Evolutionary conservation across 345 rosid genomes (phyloP).

Genomic region (Geranium rotundifolium): DNA sequence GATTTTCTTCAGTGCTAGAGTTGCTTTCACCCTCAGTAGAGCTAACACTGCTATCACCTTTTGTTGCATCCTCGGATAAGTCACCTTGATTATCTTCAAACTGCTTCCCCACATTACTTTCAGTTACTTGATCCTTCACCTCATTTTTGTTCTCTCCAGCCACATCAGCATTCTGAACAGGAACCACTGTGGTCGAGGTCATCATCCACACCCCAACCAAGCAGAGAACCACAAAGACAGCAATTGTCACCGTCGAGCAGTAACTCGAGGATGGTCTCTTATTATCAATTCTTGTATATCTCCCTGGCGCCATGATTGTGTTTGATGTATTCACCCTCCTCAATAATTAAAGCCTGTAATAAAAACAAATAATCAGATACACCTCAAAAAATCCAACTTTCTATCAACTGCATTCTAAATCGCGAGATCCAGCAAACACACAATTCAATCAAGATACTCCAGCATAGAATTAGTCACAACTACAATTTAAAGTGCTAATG

Average conservation of each 20-base stretch:
- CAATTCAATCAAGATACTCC: neutral
- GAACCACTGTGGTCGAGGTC: conserved; percentile 67
- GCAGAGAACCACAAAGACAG: conserved; percentile 78
- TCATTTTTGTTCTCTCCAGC: conserved; percentile 47
- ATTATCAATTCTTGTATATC: conserved; percentile 62
- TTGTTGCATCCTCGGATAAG: conserved; percentile 49
- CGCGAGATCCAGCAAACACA: neutral
- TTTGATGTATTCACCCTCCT: neutral
- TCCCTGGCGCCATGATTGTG: conserved; percentile 54
- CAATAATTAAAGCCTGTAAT: conserved; percentile 5
- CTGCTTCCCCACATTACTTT: conserved; percentile 25
- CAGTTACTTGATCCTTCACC: conserved; percentile 33
- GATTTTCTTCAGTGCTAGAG: conserved; percentile 21
- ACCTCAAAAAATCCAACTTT: neutral
- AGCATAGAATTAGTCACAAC: neutral
- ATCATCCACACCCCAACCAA: conserved; percentile 96
- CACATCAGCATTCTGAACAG: conserved; percentile 49
- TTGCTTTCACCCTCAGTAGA: conserved; percentile 21
- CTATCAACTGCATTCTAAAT: too few relatives aligned
- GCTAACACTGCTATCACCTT: conserved; percentile 31
- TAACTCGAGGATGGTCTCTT: conserved; percentile 53
- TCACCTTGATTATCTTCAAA: conserved; percentile 54
- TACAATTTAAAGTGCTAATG: neutral
- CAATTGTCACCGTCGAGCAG: conserved; percentile 72
- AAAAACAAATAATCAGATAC: neutral